Conservation (phyloP, 768 basidiomycete species). For the Heimioporus sp. region DNA sequence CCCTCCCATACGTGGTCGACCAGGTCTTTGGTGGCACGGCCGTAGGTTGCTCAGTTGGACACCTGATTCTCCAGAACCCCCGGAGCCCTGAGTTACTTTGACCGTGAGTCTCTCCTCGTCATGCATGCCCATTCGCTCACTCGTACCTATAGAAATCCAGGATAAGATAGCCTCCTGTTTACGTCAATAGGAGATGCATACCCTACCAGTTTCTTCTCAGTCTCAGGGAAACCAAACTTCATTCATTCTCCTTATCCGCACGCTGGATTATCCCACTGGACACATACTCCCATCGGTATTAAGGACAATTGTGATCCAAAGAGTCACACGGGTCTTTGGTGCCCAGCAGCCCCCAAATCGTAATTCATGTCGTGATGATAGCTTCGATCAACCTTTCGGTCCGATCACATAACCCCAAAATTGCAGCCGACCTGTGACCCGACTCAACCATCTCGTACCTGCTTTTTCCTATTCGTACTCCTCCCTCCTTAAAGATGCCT, state of each 20-base stretch:
- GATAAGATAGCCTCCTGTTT: background rate
- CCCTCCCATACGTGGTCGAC: slow-evolving; percentile 21
- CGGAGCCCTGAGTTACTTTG: no score
- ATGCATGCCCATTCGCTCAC: background rate
- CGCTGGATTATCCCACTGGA: background rate
- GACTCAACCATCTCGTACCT: no score
- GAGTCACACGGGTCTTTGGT: background rate
- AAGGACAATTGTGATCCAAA: background rate
- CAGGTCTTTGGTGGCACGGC: slow-evolving; percentile 42
- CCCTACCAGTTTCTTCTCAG: background rate
- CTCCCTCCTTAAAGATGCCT: no score
- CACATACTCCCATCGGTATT: background rate
- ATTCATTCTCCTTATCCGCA: background rate
- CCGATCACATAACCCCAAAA: no score
- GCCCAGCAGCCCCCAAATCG: background rate
- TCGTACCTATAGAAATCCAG: background rate
- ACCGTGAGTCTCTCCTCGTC: background rate
- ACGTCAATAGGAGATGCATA: no score
- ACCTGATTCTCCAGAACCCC: slow-evolving; percentile 2
- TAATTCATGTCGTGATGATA: no score
- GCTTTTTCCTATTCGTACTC: no score
- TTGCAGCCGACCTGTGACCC: no score
- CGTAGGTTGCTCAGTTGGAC: slow-evolving; percentile 20
- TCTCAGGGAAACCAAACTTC: background rate
- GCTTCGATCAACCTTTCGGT: background rate